Conservation (phyloP, 1,284 basidiomycete species). For the Leccinum fallax region DNA sequence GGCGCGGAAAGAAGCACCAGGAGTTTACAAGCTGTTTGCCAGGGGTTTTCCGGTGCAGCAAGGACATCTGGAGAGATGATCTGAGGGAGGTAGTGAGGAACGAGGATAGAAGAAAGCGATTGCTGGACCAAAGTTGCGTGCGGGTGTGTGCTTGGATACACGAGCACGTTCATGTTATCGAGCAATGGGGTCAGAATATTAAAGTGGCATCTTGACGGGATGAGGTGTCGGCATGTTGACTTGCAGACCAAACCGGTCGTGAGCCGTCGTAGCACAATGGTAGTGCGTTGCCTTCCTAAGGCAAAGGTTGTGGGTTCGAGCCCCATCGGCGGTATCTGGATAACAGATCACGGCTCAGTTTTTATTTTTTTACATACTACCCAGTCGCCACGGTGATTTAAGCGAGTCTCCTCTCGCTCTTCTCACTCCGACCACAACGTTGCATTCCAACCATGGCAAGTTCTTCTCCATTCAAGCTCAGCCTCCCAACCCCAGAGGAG, state of each 20-base stretch:
- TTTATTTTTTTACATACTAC: not conserved
- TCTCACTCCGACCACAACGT: not conserved
- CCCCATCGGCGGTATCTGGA: conserved; percentile 42
- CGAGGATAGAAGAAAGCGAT: conserved; percentile 59
- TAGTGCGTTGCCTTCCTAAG: conserved; percentile 44
- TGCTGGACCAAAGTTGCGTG: conserved; percentile 40
- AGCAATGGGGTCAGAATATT: not conserved
- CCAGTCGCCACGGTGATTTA: too few species aligned
- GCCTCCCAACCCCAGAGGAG: conserved; percentile 73
- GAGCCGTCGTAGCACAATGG: conserved; percentile 44
- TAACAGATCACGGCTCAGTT: conserved; percentile 25
- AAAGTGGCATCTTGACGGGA: not conserved
- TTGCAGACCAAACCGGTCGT: fast-evolving
- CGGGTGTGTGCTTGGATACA: conserved; percentile 75
- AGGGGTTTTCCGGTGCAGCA: conserved; percentile 60
- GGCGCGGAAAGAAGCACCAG: conserved; percentile 73
- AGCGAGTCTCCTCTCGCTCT: not conserved
- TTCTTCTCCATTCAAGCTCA: conserved; percentile 46
- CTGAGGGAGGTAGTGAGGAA: conserved; percentile 80
- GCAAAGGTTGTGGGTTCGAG: conserved; percentile 44
- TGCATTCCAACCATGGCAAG: conserved; percentile 19
- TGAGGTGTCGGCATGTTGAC: not conserved
- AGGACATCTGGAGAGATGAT: conserved; percentile 60
- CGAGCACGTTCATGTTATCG: conserved; percentile 70
- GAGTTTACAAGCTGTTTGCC: conserved; percentile 73